Conservation (phyloP, 306 rosid species). For the Castanea sativa region DNA sequence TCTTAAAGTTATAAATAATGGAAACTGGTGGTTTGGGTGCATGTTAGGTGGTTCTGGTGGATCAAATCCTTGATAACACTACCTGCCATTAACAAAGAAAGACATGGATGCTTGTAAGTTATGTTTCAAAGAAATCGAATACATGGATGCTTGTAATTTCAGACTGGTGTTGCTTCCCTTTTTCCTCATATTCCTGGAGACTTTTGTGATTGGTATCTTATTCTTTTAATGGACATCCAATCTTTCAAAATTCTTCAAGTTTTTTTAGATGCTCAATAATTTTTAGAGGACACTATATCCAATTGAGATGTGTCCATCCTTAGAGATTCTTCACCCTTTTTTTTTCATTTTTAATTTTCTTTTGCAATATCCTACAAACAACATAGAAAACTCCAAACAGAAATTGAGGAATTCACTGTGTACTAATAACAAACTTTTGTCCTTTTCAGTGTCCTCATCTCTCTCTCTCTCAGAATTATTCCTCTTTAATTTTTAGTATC, state of each 20-base stretch:
- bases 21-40: slow-evolving; percentile 7
- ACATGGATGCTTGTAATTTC: too few species aligned
- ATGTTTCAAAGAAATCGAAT: neutral
- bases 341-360: neutral
- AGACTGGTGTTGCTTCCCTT: too few species aligned
- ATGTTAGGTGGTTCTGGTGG: slow-evolving; percentile 36
- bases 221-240: neutral
- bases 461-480: too few species aligned
- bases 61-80: slow-evolving; percentile 29
- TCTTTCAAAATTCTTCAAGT: neutral
- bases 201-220: neutral
- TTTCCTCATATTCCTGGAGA: too few species aligned
- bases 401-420: neutral
- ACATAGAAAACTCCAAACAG: too few species aligned
- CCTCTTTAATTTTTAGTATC: too few species aligned
- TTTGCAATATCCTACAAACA: neutral
- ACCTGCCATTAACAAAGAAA: slow-evolving; percentile 5
- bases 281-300: neutral
- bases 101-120: neutral
- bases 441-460: too few species aligned
- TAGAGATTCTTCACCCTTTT: neutral
- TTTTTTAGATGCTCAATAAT: neutral
- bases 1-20: neutral
- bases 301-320: neutral
- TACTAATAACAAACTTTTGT: neutral